phyloP scores from a whole-genome alignment of 208 protist species.

The Leishmania turanica region DNA sequence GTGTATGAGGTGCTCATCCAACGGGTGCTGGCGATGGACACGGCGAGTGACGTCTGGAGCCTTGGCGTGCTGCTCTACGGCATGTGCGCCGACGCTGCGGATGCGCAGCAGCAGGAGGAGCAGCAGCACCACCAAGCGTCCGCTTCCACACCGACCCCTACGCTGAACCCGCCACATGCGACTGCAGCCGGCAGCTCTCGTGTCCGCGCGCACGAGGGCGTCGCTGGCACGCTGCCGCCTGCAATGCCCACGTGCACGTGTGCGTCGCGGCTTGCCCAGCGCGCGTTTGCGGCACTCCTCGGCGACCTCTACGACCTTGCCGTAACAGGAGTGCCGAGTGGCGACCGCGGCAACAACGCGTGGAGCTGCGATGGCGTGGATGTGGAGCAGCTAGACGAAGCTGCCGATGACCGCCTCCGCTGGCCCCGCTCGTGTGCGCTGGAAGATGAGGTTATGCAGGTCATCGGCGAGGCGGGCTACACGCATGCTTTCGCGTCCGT shows the following conservation, averaged over 20 bases:
- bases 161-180: background rate
- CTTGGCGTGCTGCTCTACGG: slow-evolving; percentile 36
- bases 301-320: slow-evolving; percentile 27
- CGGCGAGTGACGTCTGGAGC: slow-evolving; percentile 35
- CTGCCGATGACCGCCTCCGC: slow-evolving; percentile 12
- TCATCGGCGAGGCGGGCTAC: slow-evolving; percentile 18
- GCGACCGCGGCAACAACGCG: background rate
- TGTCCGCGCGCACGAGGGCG: background rate
- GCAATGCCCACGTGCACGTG: background rate
- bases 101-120: background rate
- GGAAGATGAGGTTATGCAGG: slow-evolving; percentile 16
- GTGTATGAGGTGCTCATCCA: slow-evolving; percentile 32
- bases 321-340: background rate
- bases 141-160: background rate
- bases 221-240: background rate
- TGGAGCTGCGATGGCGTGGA: background rate
- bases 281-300: slow-evolving; percentile 23
- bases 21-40: slow-evolving; percentile 31
- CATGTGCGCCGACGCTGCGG: slow-evolving; percentile 19
- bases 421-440: slow-evolving; percentile 32
- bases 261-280: slow-evolving; percentile 20
- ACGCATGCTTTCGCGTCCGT: slow-evolving; percentile 11
- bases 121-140: background rate
- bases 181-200: background rate
- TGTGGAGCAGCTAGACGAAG: background rate